Evolutionary conservation across 768 basidiomycete genomes (phyloP), one percentile per base, ranked within the genome.

Genomic region (Cyclocybe aegerita): DNA sequence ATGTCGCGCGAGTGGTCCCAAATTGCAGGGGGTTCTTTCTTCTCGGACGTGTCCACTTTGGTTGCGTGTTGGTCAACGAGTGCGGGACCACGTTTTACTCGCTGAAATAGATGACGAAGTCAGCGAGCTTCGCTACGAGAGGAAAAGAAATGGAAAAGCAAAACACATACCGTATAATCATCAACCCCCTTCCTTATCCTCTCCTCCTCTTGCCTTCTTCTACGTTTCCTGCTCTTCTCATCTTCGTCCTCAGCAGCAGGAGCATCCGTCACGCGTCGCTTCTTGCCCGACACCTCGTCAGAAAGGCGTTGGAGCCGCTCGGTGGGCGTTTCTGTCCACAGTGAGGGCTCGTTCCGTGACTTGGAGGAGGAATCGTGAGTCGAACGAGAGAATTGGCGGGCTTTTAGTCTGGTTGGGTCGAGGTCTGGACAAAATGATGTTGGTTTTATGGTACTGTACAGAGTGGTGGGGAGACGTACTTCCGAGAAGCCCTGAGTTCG

Each of bases 271-370:
- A 83, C 86, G 14, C 86, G 81, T 50, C 88, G 79, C 60, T 90
- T 88, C 70, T 90, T 93, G 37, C 97, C 96, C n/a, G 86, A 80
- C 1, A 97, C 86, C 66, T 99, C 96, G 63, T 98, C 96, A 1
- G 85, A 85, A n/a, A 98, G 73, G 1, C 97, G 81, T 60, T 96
- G 87, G 63, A 92, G 93, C 11, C 88, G 80, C 64, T 98, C 93
- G 0, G 86, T 86, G 0, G 97, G 97, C 0, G 97, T 98, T 73
- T 99, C 97, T 0, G 97, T 99, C 97, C 97, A 99, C 9, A 96
- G 76, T 2, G 85, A 85, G 48, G 70, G 78, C 57, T 89, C 88
- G 6, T 69, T 68, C 39, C 23, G 23, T 4, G 23, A 23, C 4
- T 74, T 66, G 1, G 73, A 69, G 9, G 65, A 59, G 10, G 82